Evolutionary conservation across 2,329 filamentous ascomycete species (phyloP), one percentile per base, ranked within the genome.

Genomic region (Paracoccidioides brasiliensis): DNA sequence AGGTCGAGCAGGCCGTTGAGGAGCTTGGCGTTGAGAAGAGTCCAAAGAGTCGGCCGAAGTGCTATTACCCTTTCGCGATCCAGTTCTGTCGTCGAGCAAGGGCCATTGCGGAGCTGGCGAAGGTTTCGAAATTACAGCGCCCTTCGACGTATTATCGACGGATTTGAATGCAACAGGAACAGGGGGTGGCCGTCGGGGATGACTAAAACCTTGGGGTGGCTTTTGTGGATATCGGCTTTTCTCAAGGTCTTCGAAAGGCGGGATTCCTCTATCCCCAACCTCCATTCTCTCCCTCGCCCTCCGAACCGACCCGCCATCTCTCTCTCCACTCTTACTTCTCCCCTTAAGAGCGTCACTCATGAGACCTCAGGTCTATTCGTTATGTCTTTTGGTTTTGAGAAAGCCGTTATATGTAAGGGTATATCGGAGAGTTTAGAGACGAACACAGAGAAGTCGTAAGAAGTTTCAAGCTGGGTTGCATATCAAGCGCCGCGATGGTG

Each of bases 101-200:
- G 75, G 74, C 75, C 75, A 77, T 64, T 74, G 71, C 41, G 70
- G 69, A 57, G 68, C 66, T 52, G 70, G 70, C 8, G 71, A 66
- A n/a, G 59, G 53, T 40, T 64, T 54, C 9, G 56, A 53, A 42
- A 60, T 58, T 12, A 60, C 37, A 41, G 10, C 35, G 38, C 46
- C 12, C 35, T 41, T 54, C 50, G 46, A 53, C 3, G 51, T 54
- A 37, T 60, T 54, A 33, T 58, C 55, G n/a, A 43, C 32, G 5
- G 56, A 15, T 43, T 55, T 40, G 57, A 57, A 44, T 59, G 61
- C 42, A 53, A 58, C 44, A 38, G 58, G 33, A 48, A 58, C 54
- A 44, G 53, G 58, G 38, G 64, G 57, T 50, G 56, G 55, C 14
- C 54, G 55, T 40, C 58, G 55, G 10, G 33, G 42, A 41, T 52